These are phyloP conservation scores for Quercus ilex DNA, from an alignment of 306 rosid genomes.

Conservation along the genomic window DNA sequence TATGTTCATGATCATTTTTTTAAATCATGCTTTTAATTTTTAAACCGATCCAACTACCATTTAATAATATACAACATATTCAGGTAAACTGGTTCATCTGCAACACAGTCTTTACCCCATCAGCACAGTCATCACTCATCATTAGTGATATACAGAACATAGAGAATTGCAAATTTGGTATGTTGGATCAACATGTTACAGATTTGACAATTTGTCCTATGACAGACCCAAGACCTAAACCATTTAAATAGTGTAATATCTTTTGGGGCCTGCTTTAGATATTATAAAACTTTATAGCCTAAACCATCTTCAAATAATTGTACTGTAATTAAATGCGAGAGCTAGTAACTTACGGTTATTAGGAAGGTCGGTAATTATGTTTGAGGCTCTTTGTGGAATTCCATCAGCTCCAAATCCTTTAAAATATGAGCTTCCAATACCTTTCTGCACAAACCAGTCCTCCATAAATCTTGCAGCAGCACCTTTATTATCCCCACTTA, in stretches of 20 bases:
- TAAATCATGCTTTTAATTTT: neutral
- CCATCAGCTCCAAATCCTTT: slow-evolving; percentile 22
- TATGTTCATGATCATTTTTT: neutral
- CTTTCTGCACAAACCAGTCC: slow-evolving; percentile 76
- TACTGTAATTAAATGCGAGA: slow-evolving; percentile 11
- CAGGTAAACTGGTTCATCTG: neutral
- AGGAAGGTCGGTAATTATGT: slow-evolving; percentile 35
- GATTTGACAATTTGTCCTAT: neutral
- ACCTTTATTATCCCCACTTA: slow-evolving; percentile 96
- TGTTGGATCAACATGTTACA: neutral
- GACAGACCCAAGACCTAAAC: neutral
- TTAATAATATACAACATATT: neutral
- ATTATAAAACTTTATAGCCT: neutral
- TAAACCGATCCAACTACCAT: neutral
- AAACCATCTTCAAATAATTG: slow-evolving; percentile 9
- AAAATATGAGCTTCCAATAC: slow-evolving; percentile 13
- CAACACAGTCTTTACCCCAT: neutral
- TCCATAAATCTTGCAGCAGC: slow-evolving; percentile 96
- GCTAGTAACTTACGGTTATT: slow-evolving; percentile 36
- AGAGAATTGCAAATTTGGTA: neutral
- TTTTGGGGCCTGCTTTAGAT: neutral
- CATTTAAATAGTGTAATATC: neutral
- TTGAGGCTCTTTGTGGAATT: slow-evolving; percentile 40
- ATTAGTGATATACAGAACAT: slow-evolving; percentile 12
- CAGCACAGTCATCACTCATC: slow-evolving; percentile 8